Percentiles rank a stretch among this genome's conserved stretches.
Evolutionary conservation across 208 protist species (phyloP).

Genomic region (Leishmania tarentolae): DNA sequence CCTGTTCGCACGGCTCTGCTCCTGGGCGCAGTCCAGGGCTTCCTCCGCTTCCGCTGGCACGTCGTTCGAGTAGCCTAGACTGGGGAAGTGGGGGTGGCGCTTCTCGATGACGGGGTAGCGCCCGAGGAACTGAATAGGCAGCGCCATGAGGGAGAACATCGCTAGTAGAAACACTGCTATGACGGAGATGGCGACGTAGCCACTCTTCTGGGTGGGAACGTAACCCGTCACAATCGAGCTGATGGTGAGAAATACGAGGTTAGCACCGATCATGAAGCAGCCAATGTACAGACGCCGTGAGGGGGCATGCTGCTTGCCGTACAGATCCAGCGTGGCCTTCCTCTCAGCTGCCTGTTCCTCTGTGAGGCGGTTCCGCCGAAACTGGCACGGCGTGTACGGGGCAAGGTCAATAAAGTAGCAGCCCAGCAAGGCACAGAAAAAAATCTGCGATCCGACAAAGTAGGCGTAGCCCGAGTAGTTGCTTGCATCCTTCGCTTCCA

Average conservation of each 20-base stretch:
- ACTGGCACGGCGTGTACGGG: slow-evolving; percentile 61
- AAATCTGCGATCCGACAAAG: slow-evolving; percentile 54
- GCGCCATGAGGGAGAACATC: slow-evolving; percentile 52
- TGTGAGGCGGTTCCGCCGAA: slow-evolving; percentile 39
- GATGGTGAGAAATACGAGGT: slow-evolving; percentile 58
- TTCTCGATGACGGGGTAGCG: slow-evolving; percentile 49
- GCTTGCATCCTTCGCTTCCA: slow-evolving; percentile 26
- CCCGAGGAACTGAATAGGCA: slow-evolving; percentile 76
- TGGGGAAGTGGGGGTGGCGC: slow-evolving; percentile 40
- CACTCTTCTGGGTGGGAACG: slow-evolving; percentile 33
- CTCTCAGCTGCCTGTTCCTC: slow-evolving; percentile 49
- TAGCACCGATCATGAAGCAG: slow-evolving; percentile 38
- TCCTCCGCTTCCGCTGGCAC: slow-evolving; percentile 2
- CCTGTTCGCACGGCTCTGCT: neutral
- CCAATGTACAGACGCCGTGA: slow-evolving; percentile 57
- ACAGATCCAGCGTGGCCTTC: slow-evolving; percentile 39
- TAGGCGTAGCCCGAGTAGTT: slow-evolving; percentile 66
- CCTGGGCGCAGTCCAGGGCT: neutral
- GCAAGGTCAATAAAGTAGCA: slow-evolving; percentile 57
- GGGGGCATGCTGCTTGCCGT: slow-evolving; percentile 53
- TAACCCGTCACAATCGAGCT: slow-evolving; percentile 59
- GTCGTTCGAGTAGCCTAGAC: slow-evolving; percentile 41
- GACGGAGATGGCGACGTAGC: slow-evolving; percentile 49
- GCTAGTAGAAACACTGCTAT: slow-evolving; percentile 50
- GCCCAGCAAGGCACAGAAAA: slow-evolving; percentile 41